These are phyloP conservation scores for Talaromyces thailandensis DNA, from an alignment of 495 filamentous ascomycete species.

Conservation along the genomic window DNA sequence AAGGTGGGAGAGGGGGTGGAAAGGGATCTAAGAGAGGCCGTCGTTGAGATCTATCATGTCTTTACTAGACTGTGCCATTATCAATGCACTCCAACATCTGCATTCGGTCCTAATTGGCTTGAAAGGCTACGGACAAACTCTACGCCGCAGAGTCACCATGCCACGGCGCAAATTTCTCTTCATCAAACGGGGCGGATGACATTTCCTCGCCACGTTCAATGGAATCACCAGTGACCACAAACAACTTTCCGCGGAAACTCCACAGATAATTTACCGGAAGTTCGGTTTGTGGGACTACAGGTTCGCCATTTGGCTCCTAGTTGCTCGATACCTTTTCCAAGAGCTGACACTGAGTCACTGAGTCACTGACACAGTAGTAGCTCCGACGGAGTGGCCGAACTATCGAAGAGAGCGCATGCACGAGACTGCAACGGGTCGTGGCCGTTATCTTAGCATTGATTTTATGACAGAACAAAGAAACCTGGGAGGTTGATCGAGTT, in stretches of 20 bases:
- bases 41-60: neutral
- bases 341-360: no score
- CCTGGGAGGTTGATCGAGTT: neutral
- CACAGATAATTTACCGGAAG: neutral
- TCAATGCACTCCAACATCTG: no score
- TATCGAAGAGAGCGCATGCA: neutral
- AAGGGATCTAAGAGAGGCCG: conserved; percentile 11
- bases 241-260: neutral
- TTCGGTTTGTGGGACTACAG: neutral
- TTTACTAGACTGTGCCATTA: neutral
- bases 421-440: neutral
- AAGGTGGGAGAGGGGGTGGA: conserved; percentile 20
- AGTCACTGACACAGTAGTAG: neutral
- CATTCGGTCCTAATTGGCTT: neutral
- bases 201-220: neutral
- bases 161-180: neutral
- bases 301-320: neutral
- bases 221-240: neutral
- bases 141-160: neutral
- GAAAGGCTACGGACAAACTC: neutral
- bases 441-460: neutral
- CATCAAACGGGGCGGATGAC: neutral
- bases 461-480: neutral
- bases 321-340: neutral
- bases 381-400: neutral